Evolutionary conservation across 2,329 filamentous ascomycete genomes (phyloP), one percentile per base, ranked within the genome.

Genomic region (Claviceps sorghi): DNA sequence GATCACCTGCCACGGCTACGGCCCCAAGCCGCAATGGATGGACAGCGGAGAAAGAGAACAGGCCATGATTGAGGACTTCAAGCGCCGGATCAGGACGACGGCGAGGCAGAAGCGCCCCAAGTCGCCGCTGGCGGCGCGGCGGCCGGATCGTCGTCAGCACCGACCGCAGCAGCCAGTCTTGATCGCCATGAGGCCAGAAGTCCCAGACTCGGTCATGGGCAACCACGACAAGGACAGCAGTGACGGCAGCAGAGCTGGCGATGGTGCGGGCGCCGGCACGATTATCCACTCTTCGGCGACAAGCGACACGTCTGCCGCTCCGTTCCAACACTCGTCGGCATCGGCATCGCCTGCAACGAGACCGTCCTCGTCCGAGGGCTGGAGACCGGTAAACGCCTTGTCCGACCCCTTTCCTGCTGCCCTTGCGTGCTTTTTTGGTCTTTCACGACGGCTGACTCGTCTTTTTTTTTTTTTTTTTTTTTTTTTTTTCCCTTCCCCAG

Each of bases 11-110:
- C 56, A 63, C 34, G 61, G 61, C 3, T 64, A 63, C 30, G 65
- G 62, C 0, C 57, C 63, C 2, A 64, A 67, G 57, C 67, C 68
- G 2, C 55, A 56, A 2, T 69, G 66, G 65, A 64, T 67, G 43
- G 64, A 66, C 48, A 54, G 59, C 26, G 50, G 54, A n/a, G 47
- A 21, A 2, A 42, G 58, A 51, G 55, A 67, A 21, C 65, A 68
- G 41, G 59, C 60, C 52, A 61, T 61, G 41, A 45, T 62, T 0
- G 52, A 48, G 1, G 56, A 57, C 1, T 62, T 63, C 52, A 63
- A 63, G 32, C 40, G 40, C 7, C 55, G 50, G 0, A 58, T 63
- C 6, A 63, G 63, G 48, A 44, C 55, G 10, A 61, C 61, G 15
- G 58, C 62, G 10, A 54, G 58, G 4, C 55, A 56, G n/a, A 43